phyloP scores from a whole-genome alignment of 495 filamentous ascomycete species.

The Trichoderma reesei region DNA sequence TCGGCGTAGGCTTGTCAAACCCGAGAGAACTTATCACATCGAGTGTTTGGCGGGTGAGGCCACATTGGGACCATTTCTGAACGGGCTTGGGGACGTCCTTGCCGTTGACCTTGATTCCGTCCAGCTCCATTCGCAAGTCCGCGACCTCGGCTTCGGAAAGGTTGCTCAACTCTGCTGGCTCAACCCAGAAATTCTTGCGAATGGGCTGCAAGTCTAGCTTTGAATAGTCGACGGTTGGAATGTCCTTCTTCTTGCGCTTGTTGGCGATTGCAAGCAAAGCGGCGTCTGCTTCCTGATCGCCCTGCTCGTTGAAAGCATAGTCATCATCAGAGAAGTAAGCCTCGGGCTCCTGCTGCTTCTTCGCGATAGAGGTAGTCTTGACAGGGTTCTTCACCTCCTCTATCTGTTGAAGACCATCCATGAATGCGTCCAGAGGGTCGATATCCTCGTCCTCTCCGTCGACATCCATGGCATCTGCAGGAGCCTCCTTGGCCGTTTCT shows the following conservation, averaged over 20 bases:
- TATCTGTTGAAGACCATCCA: slow-evolving; percentile 57
- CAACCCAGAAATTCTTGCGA: slow-evolving; percentile 87
- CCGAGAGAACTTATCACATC: slow-evolving; percentile 75
- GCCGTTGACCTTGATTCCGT: slow-evolving; percentile 87
- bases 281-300: slow-evolving; percentile 62
- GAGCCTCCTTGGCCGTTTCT: slow-evolving; percentile 26
- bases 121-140: slow-evolving; percentile 73
- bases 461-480: slow-evolving; percentile 16
- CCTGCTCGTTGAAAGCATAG: slow-evolving; percentile 61
- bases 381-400: slow-evolving; percentile 32
- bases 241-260: slow-evolving; percentile 95
- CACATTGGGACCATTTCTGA: slow-evolving; percentile 93
- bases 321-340: slow-evolving; percentile 83
- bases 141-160: slow-evolving; percentile 82
- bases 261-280: slow-evolving; percentile 70
- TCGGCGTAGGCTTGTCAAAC: slow-evolving; percentile 84
- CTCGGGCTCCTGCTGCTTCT: slow-evolving; percentile 56
- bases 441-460: slow-evolving; percentile 46
- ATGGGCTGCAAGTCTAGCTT: slow-evolving; percentile 81
- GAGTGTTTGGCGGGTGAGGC: slow-evolving; percentile 75
- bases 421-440: slow-evolving; percentile 93
- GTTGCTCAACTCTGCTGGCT: slow-evolving; percentile 70
- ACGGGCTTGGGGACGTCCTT: slow-evolving; percentile 86
- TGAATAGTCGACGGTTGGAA: slow-evolving; percentile 72
- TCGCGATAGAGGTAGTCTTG: slow-evolving; percentile 16